Conservation (phyloP, 768 basidiomycete species). For the Serendipita indica region DNA sequence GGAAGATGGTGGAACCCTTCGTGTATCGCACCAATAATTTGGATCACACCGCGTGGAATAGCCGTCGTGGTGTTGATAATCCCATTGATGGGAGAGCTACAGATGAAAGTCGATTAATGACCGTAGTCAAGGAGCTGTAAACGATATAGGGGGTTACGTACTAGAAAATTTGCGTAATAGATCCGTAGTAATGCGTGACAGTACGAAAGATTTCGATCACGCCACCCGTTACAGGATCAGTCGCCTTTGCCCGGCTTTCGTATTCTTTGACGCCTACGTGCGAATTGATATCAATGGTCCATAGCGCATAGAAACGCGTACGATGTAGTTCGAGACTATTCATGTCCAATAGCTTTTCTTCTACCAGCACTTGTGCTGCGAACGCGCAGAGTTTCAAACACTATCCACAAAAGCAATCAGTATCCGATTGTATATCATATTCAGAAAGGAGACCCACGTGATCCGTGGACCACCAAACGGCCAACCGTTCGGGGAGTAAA, state of each 20-base stretch:
- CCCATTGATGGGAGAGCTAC: constrained; percentile 30
- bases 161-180: constrained; percentile 37
- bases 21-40: constrained; percentile 29
- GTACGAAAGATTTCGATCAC: constrained; percentile 36
- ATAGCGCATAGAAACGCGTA: constrained; percentile 18
- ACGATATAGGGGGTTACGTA: constrained; percentile 16
- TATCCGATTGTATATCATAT: not conserved
- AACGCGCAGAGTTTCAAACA: constrained; percentile 39
- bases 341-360: constrained; percentile 31
- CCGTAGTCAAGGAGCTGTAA: not conserved
- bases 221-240: constrained; percentile 33
- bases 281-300: not conserved
- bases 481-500: constrained; percentile 34
- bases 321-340: constrained; percentile 36
- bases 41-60: constrained; percentile 33
- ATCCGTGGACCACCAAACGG: constrained; percentile 44
- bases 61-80: constrained; percentile 33
- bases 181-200: constrained; percentile 32
- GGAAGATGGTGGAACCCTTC: constrained; percentile 34
- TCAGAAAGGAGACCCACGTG: constrained; percentile 25
- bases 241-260: constrained; percentile 25
- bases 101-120: no score
- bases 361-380: constrained; percentile 35
- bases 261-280: constrained; percentile 31
- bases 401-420: constrained; percentile 18